Evolutionary conservation across 345 rosid genomes (phyloP).

Genomic region (Ceriops tagal): DNA sequence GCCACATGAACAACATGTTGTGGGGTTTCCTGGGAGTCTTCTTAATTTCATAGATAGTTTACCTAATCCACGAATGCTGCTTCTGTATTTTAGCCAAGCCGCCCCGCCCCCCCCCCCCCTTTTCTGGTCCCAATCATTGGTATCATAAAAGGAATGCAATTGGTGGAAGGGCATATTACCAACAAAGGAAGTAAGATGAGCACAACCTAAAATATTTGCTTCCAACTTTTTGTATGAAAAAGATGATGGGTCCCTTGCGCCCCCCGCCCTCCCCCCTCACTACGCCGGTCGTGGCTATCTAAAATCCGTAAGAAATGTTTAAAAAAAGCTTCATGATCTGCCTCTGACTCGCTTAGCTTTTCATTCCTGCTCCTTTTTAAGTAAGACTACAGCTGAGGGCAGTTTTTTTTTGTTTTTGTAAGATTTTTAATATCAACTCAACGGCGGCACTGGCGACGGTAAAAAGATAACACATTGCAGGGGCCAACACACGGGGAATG

Average conservation of each 20-base stretch:
- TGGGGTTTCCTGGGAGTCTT: slow-evolving; percentile 28
- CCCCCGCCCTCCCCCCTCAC: slow-evolving; percentile 19
- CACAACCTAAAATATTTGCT: slow-evolving; percentile 34
- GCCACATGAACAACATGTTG: slow-evolving; percentile 33
- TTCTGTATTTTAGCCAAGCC: slow-evolving; percentile 12
- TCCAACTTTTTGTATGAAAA: slow-evolving; percentile 15
- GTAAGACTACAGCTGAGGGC: slow-evolving; percentile 6
- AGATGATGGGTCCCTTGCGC: slow-evolving; percentile 32
- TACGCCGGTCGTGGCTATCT: slow-evolving; percentile 28
- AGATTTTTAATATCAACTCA: neutral
- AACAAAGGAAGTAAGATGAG: slow-evolving; percentile 31
- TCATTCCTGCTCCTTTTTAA: slow-evolving; percentile 1
- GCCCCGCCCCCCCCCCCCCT: too few species aligned
- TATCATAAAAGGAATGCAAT: slow-evolving; percentile 36
- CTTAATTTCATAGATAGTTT: slow-evolving; percentile 14
- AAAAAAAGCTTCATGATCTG: neutral
- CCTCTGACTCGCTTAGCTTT: slow-evolving; percentile 2
- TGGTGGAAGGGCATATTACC: slow-evolving; percentile 31
- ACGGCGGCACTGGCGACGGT: slow-evolving; percentile 13
- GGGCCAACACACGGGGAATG: slow-evolving; percentile 6
- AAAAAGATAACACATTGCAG: slow-evolving; percentile 12
- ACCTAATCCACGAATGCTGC: slow-evolving; percentile 35
- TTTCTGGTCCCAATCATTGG: slow-evolving; percentile 43
- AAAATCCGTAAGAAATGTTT: neutral
- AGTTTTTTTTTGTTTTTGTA: neutral